phyloP scores from a whole-genome alignment of 108 stramenopile genomes.

The Epithemia pelagica region DNA sequence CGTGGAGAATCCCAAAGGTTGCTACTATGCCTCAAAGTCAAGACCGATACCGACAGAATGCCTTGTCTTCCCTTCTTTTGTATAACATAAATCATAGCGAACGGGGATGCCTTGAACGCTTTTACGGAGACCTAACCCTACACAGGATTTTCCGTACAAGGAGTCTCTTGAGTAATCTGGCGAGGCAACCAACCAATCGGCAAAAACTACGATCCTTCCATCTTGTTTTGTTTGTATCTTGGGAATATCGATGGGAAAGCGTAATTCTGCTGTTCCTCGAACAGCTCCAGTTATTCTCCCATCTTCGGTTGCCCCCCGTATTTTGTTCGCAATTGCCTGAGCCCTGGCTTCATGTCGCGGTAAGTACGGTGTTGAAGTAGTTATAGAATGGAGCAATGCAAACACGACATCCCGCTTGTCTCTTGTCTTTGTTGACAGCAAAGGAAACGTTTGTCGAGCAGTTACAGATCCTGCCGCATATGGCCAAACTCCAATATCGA shows the following conservation, averaged over 20 bases:
- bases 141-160: constrained; percentile 39
- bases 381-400: constrained; percentile 54
- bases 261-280: constrained; percentile 62
- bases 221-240: constrained; percentile 12
- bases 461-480: constrained; percentile 56
- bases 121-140: constrained; percentile 72
- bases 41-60: constrained; percentile 59
- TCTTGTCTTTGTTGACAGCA: not conserved
- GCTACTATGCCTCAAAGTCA: constrained; percentile 47
- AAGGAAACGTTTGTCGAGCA: constrained; percentile 56
- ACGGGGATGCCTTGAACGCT: constrained; percentile 73
- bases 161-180: constrained; percentile 9
- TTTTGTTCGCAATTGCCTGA: constrained; percentile 47
- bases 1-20: too few relatives aligned
- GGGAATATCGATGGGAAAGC: constrained; percentile 50
- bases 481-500: constrained; percentile 17
- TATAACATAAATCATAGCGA: constrained; percentile 55
- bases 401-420: constrained; percentile 26
- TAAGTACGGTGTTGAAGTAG: constrained; percentile 50
- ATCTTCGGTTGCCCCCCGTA: constrained; percentile 51
- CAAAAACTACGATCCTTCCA: constrained; percentile 55
- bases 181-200: constrained; percentile 62
- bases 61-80: constrained; percentile 60
- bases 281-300: constrained; percentile 40
- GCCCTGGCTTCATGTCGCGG: constrained; percentile 73